phyloP scores from a whole-genome alignment of 345 rosid species.

The Luvunga scandens region DNA sequence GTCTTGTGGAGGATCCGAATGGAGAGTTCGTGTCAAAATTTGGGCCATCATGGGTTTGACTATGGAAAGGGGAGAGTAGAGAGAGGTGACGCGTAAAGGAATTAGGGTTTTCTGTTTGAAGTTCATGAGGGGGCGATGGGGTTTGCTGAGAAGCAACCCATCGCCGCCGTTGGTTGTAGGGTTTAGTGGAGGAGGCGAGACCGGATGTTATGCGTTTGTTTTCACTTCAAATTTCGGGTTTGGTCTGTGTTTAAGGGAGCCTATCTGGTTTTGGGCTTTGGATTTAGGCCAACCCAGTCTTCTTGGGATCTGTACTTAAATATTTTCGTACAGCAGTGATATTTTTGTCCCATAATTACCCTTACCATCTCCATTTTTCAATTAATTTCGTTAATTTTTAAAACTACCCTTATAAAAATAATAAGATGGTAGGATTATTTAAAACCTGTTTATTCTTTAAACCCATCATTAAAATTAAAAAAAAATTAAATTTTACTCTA shows the following conservation, averaged over 20 bases:
- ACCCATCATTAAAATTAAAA: too few relatives aligned
- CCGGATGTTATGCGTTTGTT: too few relatives aligned
- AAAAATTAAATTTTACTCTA: too few relatives aligned
- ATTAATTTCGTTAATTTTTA: too few relatives aligned
- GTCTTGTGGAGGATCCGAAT: conserved; percentile 23
- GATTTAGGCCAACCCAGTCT: too few relatives aligned
- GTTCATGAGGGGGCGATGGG: conserved; percentile 53
- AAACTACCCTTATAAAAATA: too few relatives aligned
- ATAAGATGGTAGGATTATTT: too few relatives aligned
- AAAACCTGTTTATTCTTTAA: too few relatives aligned
- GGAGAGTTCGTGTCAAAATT: conserved; percentile 28
- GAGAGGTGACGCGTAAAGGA: conserved; percentile 4
- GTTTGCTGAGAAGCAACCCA: conserved; percentile 30
- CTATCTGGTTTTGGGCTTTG: neutral
- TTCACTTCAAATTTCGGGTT: neutral
- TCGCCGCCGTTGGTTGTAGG: conserved; percentile 54
- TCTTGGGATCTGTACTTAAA: too few relatives aligned
- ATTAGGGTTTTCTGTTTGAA: conserved; percentile 15
- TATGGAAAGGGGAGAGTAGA: conserved; percentile 10
- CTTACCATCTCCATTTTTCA: too few relatives aligned
- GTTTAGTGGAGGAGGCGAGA: neutral
- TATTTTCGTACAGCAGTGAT: too few relatives aligned
- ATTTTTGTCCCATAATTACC: too few relatives aligned
- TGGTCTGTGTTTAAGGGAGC: neutral
- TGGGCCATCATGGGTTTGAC: conserved; percentile 34